These are phyloP conservation scores for Calocybe gangraenosa DNA, from an alignment of 768 basidiomycete species.

Conservation along the genomic window DNA sequence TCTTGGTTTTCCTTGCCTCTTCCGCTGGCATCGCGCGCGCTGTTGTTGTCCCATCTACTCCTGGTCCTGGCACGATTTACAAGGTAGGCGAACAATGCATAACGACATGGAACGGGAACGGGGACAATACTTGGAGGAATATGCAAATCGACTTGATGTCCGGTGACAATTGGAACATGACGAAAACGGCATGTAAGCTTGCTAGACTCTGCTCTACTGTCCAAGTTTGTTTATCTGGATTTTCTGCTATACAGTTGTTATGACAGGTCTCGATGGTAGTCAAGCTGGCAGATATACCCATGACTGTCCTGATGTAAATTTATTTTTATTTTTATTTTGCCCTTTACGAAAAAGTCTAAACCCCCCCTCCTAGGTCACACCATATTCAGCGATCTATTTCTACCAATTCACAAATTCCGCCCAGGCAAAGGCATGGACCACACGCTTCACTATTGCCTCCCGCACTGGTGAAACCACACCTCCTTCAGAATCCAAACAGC, in stretches of 20 bases:
- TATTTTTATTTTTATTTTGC: neutral
- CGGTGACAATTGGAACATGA: conserved; percentile 68
- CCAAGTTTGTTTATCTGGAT: neutral
- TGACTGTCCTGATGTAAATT: conserved; percentile 58
- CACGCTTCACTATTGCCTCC: conserved; percentile 70
- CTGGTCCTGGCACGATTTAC: conserved; percentile 56
- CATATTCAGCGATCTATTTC: conserved; percentile 72
- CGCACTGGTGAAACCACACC: conserved; percentile 38
- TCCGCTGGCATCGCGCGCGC: conserved; percentile 39
- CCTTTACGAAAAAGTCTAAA: neutral
- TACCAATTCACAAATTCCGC: conserved; percentile 62
- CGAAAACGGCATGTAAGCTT: conserved; percentile 58
- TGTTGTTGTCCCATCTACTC: conserved; percentile 53
- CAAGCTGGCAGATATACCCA: conserved; percentile 43
- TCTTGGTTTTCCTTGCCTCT: conserved; percentile 34
- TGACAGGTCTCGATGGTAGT: conserved; percentile 62
- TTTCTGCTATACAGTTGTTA: conserved; percentile 45
- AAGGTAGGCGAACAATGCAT: conserved; percentile 52
- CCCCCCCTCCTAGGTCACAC: conserved; percentile 42
- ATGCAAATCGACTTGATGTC: conserved; percentile 82
- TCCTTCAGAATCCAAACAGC: conserved; percentile 51
- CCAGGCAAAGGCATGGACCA: conserved; percentile 56
- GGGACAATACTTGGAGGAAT: conserved; percentile 53
- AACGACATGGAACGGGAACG: conserved; percentile 58
- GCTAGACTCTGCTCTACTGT: neutral